These are phyloP conservation scores for Cinnamomum chago DNA, from an alignment of 164 flowering plant species.

Conservation along the genomic window DNA sequence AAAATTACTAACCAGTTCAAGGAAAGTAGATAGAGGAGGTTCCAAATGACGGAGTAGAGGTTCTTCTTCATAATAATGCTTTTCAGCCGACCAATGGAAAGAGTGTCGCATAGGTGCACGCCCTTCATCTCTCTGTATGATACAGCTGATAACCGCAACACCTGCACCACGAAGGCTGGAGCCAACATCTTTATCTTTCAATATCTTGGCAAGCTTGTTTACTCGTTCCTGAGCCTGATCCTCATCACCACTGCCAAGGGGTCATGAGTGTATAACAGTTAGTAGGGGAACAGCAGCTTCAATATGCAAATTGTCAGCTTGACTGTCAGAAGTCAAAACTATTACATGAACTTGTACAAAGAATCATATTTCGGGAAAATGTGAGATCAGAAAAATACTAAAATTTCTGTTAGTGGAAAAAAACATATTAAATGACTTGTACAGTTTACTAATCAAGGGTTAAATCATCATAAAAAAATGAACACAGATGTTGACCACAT, in stretches of 20 bases:
- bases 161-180: conserved; percentile 72
- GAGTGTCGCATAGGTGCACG: conserved; percentile 98
- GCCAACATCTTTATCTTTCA: conserved; percentile 73
- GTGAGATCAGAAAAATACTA: not conserved
- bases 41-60: conserved; percentile 94
- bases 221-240: conserved; percentile 99
- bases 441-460: not conserved
- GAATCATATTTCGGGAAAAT: not conserved
- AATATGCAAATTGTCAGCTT: not conserved
- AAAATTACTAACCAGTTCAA: conserved; percentile 74
- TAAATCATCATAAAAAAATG: no score
- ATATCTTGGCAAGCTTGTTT: conserved; percentile 83
- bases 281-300: not conserved
- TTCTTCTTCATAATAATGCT: conserved; percentile 76
- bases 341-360: not conserved
- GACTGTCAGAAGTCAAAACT: not conserved
- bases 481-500: not conserved
- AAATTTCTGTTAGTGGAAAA: no score
- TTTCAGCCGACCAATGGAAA: conserved; percentile 83
- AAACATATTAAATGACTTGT: not conserved
- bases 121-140: conserved; percentile 99
- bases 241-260: conserved; percentile 86
- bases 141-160: conserved; percentile 86
- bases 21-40: conserved; percentile 96
- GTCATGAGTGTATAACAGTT: not conserved